phyloP scores from a whole-genome alignment of 805 yeast genomes.

The Cyberlindnera mississippiensis region DNA sequence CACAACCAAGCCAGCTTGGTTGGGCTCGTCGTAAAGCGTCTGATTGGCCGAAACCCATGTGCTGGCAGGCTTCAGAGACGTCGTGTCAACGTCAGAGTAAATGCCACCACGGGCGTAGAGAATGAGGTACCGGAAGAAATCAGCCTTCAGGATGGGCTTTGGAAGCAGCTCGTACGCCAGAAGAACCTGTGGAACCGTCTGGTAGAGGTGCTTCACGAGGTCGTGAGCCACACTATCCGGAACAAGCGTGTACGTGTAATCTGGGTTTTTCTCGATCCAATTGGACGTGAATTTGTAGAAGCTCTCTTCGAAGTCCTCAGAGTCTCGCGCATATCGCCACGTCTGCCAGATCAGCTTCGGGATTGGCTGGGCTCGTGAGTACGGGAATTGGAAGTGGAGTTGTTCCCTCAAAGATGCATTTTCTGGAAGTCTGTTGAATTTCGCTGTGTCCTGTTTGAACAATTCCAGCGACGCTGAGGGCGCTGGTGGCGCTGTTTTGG shows the following conservation, averaged over 20 bases:
- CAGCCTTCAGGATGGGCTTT: conserved; percentile 79
- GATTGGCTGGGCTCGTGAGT: conserved; percentile 56
- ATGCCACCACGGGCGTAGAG: conserved; percentile 90
- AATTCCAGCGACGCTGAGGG: conserved; percentile 3
- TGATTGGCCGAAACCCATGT: conserved; percentile 63
- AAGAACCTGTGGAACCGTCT: conserved; percentile 70
- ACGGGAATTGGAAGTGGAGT: conserved; percentile 70
- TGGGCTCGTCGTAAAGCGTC: conserved; percentile 15
- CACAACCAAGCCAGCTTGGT: conserved; percentile 68
- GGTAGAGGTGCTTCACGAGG: conserved; percentile 52
- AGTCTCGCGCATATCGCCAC: conserved; percentile 71
- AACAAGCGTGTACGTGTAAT: conserved; percentile 66
- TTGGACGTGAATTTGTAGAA: conserved; percentile 48
- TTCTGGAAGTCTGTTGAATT: conserved; percentile 6
- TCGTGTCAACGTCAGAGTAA: conserved; percentile 88
- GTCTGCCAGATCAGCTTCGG: conserved; percentile 92
- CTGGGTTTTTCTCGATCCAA: conserved; percentile 64
- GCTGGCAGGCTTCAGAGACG: conserved; percentile 63
- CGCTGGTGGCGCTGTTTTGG: conserved; percentile 1
- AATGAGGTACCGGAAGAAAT: conserved; percentile 86
- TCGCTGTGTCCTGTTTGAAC: conserved; percentile 4
- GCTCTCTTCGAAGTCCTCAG: conserved; percentile 50
- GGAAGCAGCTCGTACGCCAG: conserved; percentile 79
- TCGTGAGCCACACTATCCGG: conserved; percentile 65
- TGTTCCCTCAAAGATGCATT: conserved; percentile 44